Conservation (phyloP, 2,329 filamentous ascomycete species). For the Pseudogymnoascus sp. region DNA sequence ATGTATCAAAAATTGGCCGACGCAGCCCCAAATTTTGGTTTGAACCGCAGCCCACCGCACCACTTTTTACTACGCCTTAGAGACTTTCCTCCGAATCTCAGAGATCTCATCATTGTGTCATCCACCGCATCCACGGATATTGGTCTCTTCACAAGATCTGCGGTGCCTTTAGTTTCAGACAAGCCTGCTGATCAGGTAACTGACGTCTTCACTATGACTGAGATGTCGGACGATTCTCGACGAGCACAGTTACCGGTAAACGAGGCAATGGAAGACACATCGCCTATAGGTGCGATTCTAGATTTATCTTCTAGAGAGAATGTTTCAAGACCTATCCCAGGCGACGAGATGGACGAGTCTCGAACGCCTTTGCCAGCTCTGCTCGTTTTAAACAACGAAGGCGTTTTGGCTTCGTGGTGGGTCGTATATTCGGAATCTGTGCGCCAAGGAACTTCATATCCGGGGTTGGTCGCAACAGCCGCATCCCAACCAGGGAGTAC, state of each 20-base stretch:
- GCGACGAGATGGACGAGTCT: constrained; percentile 73
- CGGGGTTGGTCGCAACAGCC: constrained; percentile 53
- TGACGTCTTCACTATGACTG: constrained; percentile 66
- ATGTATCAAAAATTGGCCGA: constrained; percentile 68
- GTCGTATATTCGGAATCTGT: constrained; percentile 84
- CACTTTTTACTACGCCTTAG: constrained; percentile 72
- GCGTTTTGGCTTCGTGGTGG: constrained; percentile 82
- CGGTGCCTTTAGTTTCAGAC: constrained; percentile 55
- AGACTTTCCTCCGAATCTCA: constrained; percentile 71
- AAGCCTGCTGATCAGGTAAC: constrained; percentile 52
- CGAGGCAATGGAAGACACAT: constrained; percentile 61
- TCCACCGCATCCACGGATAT: constrained; percentile 76
- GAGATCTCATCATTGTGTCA: constrained; percentile 73
- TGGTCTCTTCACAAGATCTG: constrained; percentile 69
- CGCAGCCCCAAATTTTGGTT: constrained; percentile 64
- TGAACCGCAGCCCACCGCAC: constrained; percentile 60
- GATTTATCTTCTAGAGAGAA: constrained; percentile 80
- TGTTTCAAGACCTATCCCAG: constrained; percentile 68
- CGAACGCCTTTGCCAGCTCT: constrained; percentile 74
- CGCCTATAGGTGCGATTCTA: constrained; percentile 68
- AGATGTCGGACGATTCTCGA: constrained; percentile 64
- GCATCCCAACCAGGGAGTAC: constrained; percentile 24
- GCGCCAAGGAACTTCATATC: constrained; percentile 63
- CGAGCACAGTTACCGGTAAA: constrained; percentile 70
- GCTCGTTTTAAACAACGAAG: constrained; percentile 82